These are phyloP conservation scores for Xylaria polymorpha DNA, from an alignment of 2,329 filamentous ascomycete species.

Conservation along the genomic window DNA sequence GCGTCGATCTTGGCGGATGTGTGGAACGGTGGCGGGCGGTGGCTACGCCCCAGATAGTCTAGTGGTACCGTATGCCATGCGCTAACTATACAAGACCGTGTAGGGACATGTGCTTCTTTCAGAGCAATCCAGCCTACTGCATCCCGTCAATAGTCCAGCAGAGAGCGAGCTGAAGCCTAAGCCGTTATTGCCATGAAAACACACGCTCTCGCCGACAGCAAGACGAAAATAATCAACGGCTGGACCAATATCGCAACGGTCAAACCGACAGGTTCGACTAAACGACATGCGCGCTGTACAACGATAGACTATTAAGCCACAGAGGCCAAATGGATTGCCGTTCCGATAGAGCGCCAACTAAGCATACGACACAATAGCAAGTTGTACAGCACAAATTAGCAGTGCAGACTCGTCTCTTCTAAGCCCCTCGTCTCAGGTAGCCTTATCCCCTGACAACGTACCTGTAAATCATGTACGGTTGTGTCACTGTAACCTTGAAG, in stretches of 20 bases:
- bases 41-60: slow-evolving; percentile 18
- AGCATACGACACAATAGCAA: slow-evolving; percentile 5
- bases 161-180: slow-evolving; percentile 29
- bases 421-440: slow-evolving; percentile 17
- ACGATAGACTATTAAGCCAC: slow-evolving; percentile 8
- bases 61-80: slow-evolving; percentile 14
- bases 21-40: slow-evolving; percentile 27
- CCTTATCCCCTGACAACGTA: slow-evolving; percentile 12
- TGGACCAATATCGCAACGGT: slow-evolving; percentile 24
- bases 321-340: slow-evolving; percentile 4
- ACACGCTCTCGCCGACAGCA: slow-evolving; percentile 17
- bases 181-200: slow-evolving; percentile 2
- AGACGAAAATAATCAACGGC: slow-evolving; percentile 12
- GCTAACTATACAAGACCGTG: background rate
- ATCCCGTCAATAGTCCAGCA: slow-evolving; percentile 25
- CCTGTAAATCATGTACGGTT: background rate
- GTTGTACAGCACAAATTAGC: background rate
- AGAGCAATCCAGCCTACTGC: slow-evolving; percentile 31
- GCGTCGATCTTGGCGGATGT: slow-evolving; percentile 31
- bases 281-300: background rate
- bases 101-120: slow-evolving; percentile 1
- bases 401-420: slow-evolving; percentile 1
- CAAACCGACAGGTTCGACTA: slow-evolving; percentile 5
- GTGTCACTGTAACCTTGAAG: slow-evolving; percentile 22
- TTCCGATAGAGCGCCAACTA: background rate